Conservation (phyloP, 2,329 filamentous ascomycete genomes). For the Hypoxylon sp. region DNA sequence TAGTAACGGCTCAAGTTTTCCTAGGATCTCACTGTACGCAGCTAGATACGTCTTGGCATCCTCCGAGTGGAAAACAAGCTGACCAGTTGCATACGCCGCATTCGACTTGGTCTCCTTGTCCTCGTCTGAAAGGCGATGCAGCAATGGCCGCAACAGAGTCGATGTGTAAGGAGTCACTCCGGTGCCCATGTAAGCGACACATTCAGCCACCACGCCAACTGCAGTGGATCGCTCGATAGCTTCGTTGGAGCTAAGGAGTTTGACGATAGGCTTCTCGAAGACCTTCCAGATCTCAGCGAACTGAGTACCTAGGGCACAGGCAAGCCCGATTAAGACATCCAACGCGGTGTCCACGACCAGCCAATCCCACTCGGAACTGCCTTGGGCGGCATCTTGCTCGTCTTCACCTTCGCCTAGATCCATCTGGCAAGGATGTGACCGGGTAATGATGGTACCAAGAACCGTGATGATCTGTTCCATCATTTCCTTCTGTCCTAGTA, state of each 20-base stretch:
- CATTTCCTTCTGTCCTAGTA: constrained; percentile 77
- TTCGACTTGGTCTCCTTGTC: constrained; percentile 95
- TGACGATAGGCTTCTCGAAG: constrained; percentile 90
- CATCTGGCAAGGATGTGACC: constrained; percentile 91
- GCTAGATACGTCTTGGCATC: constrained; percentile 77
- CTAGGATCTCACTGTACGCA: constrained; percentile 78
- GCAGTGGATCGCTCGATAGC: constrained; percentile 87
- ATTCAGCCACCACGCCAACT: constrained; percentile 91
- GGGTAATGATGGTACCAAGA: constrained; percentile 81
- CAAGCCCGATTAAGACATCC: constrained; percentile 86
- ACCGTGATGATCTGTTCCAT: constrained; percentile 80
- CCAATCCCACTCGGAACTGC: constrained; percentile 97
- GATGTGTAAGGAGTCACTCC: constrained; percentile 84
- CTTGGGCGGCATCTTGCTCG: constrained; percentile 73
- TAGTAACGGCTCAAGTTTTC: constrained; percentile 86
- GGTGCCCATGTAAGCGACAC: constrained; percentile 82
- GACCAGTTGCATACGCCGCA: constrained; percentile 88
- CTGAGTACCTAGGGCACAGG: constrained; percentile 79
- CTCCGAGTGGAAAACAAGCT: constrained; percentile 82
- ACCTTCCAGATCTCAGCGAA: constrained; percentile 94
- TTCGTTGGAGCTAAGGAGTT: constrained; percentile 86
- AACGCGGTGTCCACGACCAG: constrained; percentile 93
- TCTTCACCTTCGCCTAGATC: constrained; percentile 86
- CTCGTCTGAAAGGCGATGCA: constrained; percentile 88
- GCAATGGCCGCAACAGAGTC: constrained; percentile 78